phyloP scores from a whole-genome alignment of 495 filamentous ascomycete species.

The Penicillium cataractarum region DNA sequence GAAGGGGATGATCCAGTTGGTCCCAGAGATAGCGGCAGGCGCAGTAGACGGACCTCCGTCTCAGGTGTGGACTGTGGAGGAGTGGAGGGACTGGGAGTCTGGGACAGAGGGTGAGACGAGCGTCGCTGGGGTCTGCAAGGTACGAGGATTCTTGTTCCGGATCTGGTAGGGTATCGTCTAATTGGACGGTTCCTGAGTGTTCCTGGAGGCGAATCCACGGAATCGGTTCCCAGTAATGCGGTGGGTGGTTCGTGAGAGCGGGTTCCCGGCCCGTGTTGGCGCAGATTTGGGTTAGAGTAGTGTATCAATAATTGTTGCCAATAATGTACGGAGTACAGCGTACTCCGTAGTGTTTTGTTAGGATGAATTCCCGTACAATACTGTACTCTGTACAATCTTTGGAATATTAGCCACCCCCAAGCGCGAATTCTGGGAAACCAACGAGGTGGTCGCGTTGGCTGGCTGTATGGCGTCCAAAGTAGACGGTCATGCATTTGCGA shows the following conservation, averaged over 20 bases:
- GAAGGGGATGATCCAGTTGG: neutral
- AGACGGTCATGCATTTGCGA: neutral
- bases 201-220: slow-evolving; percentile 15
- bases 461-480: neutral
- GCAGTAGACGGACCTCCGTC: slow-evolving; percentile 6
- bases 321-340: neutral
- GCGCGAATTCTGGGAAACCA: neutral
- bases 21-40: slow-evolving; percentile 5
- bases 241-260: slow-evolving; percentile 19
- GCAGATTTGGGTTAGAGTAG: neutral
- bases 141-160: neutral
- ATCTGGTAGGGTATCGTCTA: neutral
- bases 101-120: neutral
- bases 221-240: slow-evolving; percentile 14
- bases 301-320: neutral
- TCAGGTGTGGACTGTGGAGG: slow-evolving; percentile 1
- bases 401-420: neutral
- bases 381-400: neutral
- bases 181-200: slow-evolving; percentile 25
- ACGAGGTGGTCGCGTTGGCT: neutral
- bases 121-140: neutral
- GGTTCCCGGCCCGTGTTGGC: slow-evolving; percentile 11
- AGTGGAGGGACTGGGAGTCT: neutral
- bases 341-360: no score
- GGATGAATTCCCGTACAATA: neutral